Evolutionary conservation across 495 filamentous ascomycete species (phyloP), one percentile per base, ranked within the genome.

Genomic region (Trichoderma virens): DNA sequence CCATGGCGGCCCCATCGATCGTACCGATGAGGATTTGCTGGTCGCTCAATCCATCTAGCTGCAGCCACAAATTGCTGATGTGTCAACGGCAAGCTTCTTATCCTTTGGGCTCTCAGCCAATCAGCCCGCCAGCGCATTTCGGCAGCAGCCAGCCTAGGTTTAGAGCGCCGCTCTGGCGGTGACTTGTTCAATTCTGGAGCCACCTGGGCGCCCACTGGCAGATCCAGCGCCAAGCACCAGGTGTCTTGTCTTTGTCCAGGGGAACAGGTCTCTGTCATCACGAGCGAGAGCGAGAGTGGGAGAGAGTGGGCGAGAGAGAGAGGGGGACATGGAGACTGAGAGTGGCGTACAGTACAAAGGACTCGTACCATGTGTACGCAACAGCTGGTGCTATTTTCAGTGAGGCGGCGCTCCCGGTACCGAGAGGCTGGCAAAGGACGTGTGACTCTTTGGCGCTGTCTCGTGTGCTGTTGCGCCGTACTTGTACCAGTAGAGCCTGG

Each of bases 101-200:
- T 56, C 51, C 51, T 28, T 56, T 56, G 51, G 51, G 51, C 51
- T 16, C 25, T 56, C 25, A 18, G 7, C 51, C 51, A 56, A 56
- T 56, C 51, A 56, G 51, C 25, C 51, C 30, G 51, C 51, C 51
- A 56, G 51, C 51, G 51, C 51, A 56, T 28, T n/a, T 30, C 51
- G 51, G 51, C 51, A 56, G 51, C 51, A 13, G 23, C 51, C 51
- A 56, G 51, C 51, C 20, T 56, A 25, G 51, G 51, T n/a, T 30
- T 56, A 56, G 51, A 56, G 51, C 51, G 51, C 25, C 51, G 51
- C 25, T 56, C 51, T 16, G 25, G 51, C 51, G 51, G 51, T 56
- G 51, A 56, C 51, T 56, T 56, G 51, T 56, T 30, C 51, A 56
- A n/a, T 23, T 20, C 51, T 56, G 51, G 51, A 9, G 25, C 51